A percentile compares a stretch with the other conserved stretches of the same genome.
phyloP scores from a whole-genome alignment of 345 rosid genomes.

The Corchorus capsularis region DNA sequence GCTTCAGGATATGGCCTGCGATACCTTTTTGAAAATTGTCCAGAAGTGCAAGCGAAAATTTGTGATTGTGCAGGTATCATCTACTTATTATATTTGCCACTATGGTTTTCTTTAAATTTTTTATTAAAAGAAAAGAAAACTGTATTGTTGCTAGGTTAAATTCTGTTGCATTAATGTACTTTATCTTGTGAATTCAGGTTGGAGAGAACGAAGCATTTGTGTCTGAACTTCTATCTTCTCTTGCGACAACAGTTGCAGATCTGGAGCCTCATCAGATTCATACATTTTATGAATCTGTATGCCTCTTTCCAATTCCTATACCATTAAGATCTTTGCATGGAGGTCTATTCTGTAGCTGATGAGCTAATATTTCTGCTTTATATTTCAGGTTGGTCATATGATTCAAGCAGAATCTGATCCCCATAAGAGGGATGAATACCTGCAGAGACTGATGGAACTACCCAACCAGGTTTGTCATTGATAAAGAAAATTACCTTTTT shows the following conservation, averaged over 20 bases:
- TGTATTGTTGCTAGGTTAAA: background rate
- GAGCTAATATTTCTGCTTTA: background rate
- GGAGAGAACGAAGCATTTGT: conserved; percentile 98
- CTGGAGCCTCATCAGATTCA: conserved; percentile 99
- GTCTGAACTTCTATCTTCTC: conserved; percentile 93
- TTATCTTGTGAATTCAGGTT: conserved; percentile 55
- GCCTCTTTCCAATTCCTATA: conserved; percentile 19
- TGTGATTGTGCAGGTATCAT: conserved; percentile 81
- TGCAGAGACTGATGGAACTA: conserved; percentile 90
- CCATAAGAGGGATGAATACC: conserved; percentile 93
- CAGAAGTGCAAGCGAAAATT: conserved; percentile 98
- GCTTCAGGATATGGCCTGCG: conserved; percentile 98
- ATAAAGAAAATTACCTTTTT: background rate
- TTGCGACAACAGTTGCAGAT: conserved; percentile 91
- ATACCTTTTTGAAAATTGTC: conserved; percentile 98
- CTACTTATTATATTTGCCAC: background rate
- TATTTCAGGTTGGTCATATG: conserved; percentile 88
- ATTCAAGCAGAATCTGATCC: conserved; percentile 98
- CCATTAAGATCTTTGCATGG: conserved; percentile 5
- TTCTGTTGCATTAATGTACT: background rate
- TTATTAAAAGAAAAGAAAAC: background rate
- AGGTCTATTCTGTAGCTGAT: background rate
- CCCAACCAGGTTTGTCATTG: conserved; percentile 75
- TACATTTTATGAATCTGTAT: conserved; percentile 95
- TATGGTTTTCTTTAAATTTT: background rate